These are phyloP conservation scores for Leptomonas seymouri DNA, from an alignment of 208 protist genomes.

Conservation along the genomic window DNA sequence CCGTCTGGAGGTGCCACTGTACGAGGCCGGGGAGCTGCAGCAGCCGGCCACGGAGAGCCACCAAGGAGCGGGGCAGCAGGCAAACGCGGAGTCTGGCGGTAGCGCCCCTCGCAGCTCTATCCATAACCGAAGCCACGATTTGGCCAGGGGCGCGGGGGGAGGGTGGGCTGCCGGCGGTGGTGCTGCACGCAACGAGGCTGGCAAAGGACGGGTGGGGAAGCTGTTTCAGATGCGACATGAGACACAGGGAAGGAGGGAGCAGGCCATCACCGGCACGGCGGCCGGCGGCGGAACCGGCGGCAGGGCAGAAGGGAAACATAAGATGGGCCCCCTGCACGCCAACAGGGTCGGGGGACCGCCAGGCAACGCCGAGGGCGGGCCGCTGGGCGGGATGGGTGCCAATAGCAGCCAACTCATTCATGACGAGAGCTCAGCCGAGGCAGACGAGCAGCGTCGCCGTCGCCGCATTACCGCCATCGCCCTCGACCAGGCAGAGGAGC, in stretches of 20 bases:
- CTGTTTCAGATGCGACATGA: conserved; percentile 20
- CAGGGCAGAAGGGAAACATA: background rate
- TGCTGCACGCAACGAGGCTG: background rate
- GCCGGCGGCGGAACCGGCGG: background rate
- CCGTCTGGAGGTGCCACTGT: conserved; percentile 25
- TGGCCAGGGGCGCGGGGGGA: background rate
- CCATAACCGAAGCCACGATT: background rate
- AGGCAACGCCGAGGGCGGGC: background rate
- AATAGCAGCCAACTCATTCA: background rate
- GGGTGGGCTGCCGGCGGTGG: background rate
- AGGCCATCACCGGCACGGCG: background rate
- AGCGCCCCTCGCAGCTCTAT: background rate
- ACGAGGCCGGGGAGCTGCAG: conserved; percentile 20
- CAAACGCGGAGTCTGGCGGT: background rate
- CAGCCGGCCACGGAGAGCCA: background rate
- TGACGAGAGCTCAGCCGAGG: conserved; percentile 5
- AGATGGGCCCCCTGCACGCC: background rate
- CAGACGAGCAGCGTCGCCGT: conserved; percentile 11
- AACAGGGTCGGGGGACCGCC: background rate
- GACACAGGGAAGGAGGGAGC: background rate
- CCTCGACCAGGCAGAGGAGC: conserved; percentile 73
- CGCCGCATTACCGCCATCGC: conserved; percentile 49
- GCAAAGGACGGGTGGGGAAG: conserved; percentile 10
- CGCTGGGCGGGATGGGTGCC: background rate
- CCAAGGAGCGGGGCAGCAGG: background rate